phyloP scores from a whole-genome alignment of 768 basidiomycete species.

The Mycena metata region DNA sequence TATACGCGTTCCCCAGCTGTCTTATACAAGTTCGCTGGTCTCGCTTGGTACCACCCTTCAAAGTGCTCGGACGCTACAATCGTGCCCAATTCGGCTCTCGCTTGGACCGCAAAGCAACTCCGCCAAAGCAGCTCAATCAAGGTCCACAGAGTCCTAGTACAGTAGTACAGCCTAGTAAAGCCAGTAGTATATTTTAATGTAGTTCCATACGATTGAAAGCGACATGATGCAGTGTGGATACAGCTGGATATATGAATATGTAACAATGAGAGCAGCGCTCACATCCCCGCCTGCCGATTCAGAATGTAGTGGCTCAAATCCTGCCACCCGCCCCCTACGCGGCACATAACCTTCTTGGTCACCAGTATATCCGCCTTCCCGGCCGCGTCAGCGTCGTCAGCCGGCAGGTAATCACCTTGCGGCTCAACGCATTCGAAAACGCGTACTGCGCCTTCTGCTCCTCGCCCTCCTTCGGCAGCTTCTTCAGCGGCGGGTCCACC shows the following conservation, averaged over 20 bases:
- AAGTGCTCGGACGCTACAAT: slow-evolving; percentile 11
- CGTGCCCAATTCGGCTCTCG: not conserved
- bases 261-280: slow-evolving; percentile 32
- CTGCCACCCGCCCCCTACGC: slow-evolving; percentile 88
- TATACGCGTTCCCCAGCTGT: not conserved
- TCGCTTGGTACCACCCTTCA: slow-evolving; percentile 36
- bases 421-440: slow-evolving; percentile 78
- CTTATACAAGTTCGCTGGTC: slow-evolving; percentile 9
- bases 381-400: slow-evolving; percentile 83
- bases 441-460: slow-evolving; percentile 89
- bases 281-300: slow-evolving; percentile 81
- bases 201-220: slow-evolving; percentile 38
- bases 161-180: no score
- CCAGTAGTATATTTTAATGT: slow-evolving; percentile 44
- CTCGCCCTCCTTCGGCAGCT: slow-evolving; percentile 76
- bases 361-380: slow-evolving; percentile 56
- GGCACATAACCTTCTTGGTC: slow-evolving; percentile 92
- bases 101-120: not conserved
- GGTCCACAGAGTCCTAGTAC: no score
- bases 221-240: slow-evolving; percentile 35
- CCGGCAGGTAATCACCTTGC: slow-evolving; percentile 83
- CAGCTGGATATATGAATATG: slow-evolving; percentile 36
- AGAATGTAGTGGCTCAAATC: slow-evolving; percentile 82
- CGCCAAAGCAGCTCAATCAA: no score
- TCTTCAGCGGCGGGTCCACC: slow-evolving; percentile 81